Percentiles rank a stretch among this genome's conserved stretches.
phyloP scores from a whole-genome alignment of 1,284 basidiomycete genomes.

The Leccinum variabile region DNA sequence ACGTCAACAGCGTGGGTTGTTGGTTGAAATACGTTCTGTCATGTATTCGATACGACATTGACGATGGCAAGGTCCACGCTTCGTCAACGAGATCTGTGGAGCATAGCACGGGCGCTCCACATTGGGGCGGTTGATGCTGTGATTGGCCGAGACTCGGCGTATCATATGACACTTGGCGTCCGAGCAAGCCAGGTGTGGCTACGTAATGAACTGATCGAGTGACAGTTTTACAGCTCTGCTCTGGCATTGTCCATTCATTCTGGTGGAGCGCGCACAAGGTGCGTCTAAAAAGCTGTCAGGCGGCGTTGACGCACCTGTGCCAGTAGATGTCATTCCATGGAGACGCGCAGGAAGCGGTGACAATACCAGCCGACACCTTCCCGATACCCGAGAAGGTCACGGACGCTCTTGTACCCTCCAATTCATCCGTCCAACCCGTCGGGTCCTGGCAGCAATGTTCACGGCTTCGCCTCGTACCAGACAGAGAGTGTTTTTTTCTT shows the following conservation, averaged over 20 bases:
- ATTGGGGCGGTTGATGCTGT: neutral
- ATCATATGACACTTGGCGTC: neutral
- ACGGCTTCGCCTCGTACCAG: slow-evolving; percentile 8
- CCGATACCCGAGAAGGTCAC: slow-evolving; percentile 11
- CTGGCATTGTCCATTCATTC: neutral
- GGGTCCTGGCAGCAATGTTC: slow-evolving; percentile 9
- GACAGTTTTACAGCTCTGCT: neutral
- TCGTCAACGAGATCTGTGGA: neutral
- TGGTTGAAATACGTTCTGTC: neutral
- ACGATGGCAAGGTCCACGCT: neutral
- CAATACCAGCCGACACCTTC: neutral
- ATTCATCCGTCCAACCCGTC: slow-evolving; percentile 4
- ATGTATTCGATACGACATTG: neutral
- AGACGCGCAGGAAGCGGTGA: slow-evolving; percentile 3
- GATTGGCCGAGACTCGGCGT: neutral
- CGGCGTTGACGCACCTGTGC: neutral
- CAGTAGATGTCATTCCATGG: slow-evolving; percentile 10
- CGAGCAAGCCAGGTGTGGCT: slow-evolving; percentile 4
- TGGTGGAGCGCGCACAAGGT: slow-evolving; percentile 1
- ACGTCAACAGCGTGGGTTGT: slow-evolving; percentile 10
- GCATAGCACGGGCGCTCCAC: neutral
- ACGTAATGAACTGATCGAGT: neutral
- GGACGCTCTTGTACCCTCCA: slow-evolving; percentile 2
- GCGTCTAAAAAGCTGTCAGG: slow-evolving; percentile 2
- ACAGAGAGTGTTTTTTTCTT: neutral